A percentile compares a stretch with the other conserved stretches of the same genome.
Conservation (phyloP, 2,329 filamentous ascomycete genomes). For the Coleophoma eucalyptorum region DNA sequence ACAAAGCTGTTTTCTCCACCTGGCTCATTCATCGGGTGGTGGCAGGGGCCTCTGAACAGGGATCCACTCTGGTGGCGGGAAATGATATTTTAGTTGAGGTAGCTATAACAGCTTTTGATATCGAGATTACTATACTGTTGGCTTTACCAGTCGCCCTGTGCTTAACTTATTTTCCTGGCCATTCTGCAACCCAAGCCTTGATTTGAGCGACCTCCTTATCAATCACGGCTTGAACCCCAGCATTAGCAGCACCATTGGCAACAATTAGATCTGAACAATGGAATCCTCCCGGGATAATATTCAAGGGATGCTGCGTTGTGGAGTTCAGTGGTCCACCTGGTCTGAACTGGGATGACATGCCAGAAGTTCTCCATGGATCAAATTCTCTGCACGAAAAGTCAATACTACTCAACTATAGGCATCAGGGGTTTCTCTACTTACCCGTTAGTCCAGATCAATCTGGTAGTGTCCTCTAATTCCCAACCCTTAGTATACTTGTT, state of each 20-base stretch:
- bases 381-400: background rate
- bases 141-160: no score
- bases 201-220: conserved; percentile 46
- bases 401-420: background rate
- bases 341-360: conserved; percentile 47
- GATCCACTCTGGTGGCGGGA: no score
- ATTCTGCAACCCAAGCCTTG: conserved; percentile 50
- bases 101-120: no score
- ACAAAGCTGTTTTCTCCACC: no score
- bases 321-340: conserved; percentile 49
- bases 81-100: no score
- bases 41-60: no score
- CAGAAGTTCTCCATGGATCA: conserved; percentile 53
- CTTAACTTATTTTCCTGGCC: conserved; percentile 6
- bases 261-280: conserved; percentile 53
- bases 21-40: no score
- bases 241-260: conserved; percentile 41
- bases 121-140: no score
- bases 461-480: conserved; percentile 43
- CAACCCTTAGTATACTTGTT: conserved; percentile 55
- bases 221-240: conserved; percentile 42
- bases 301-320: conserved; percentile 42
- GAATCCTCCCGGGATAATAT: conserved; percentile 47
- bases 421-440: conserved; percentile 14
- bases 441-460: conserved; percentile 56